Conservation (phyloP, 2,329 filamentous ascomycete genomes). For the Chalaropsis ovoidea region DNA sequence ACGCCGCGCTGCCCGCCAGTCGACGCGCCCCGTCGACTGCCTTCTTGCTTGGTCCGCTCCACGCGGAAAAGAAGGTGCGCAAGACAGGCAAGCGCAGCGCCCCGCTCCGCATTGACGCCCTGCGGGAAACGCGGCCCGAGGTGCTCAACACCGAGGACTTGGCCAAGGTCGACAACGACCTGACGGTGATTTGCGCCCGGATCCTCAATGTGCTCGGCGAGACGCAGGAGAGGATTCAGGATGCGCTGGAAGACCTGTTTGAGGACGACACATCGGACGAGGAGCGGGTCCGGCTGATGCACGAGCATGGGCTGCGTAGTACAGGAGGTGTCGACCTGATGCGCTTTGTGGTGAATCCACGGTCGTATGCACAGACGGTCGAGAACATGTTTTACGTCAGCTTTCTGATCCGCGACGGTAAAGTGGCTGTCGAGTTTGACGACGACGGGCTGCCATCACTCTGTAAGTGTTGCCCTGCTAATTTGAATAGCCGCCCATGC, state of each 20-base stretch:
- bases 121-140: constrained; percentile 64
- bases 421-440: constrained; percentile 63
- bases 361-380: constrained; percentile 84
- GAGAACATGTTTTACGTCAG: constrained; percentile 97
- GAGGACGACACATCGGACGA: constrained; percentile 41
- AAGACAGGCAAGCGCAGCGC: constrained; percentile 60
- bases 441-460: constrained; percentile 65
- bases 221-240: constrained; percentile 40
- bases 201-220: constrained; percentile 55
- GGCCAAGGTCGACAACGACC: constrained; percentile 64
- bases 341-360: constrained; percentile 80
- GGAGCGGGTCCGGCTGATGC: constrained; percentile 47
- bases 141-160: constrained; percentile 67
- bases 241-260: constrained; percentile 37
- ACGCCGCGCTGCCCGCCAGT: constrained; percentile 63
- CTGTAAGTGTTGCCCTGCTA: constrained; percentile 44
- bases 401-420: constrained; percentile 83
- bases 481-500: neutral
- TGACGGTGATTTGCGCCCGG: constrained; percentile 66
- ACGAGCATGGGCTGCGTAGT: constrained; percentile 53
- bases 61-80: constrained; percentile 73
- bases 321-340: constrained; percentile 68
- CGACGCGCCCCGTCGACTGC: constrained; percentile 65
- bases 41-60: constrained; percentile 80
- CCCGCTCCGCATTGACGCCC: constrained; percentile 56